phyloP scores from a whole-genome alignment of 2,329 filamentous ascomycete species.

The Pestalotiopsis sp. region DNA sequence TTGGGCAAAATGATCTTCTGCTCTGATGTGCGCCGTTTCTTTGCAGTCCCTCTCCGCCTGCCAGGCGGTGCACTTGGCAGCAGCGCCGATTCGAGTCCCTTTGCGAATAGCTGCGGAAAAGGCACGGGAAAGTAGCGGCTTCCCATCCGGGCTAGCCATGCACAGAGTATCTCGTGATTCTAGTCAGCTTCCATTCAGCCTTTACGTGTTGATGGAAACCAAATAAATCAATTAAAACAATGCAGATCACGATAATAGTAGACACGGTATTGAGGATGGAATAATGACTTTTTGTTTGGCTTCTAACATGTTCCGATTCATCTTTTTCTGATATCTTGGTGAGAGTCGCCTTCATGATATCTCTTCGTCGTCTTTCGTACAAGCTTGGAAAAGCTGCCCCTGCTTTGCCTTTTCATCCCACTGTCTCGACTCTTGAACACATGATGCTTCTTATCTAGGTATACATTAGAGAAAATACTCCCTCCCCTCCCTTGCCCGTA shows the following conservation, averaged over 20 bases:
- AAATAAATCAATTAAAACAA: not conserved
- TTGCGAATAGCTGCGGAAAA: slow-evolving; percentile 1
- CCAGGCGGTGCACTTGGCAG: not conserved
- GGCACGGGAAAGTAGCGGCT: not conserved
- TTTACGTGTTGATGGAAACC: not conserved
- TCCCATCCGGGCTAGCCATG: not conserved
- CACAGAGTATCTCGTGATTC: not conserved
- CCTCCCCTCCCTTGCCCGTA: not conserved
- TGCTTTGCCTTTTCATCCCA: not conserved
- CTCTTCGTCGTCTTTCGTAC: slow-evolving; percentile 4
- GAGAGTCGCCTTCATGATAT: not conserved
- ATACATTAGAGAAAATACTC: slow-evolving; percentile 10
- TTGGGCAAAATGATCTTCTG: not conserved
- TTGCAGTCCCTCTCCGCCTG: not conserved
- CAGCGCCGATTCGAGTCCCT: not conserved
- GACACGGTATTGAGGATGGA: not conserved
- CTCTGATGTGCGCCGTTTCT: not conserved
- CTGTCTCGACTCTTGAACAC: not conserved
- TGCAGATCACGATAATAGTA: not conserved
- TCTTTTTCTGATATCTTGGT: not conserved
- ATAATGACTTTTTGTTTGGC: not conserved
- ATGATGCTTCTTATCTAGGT: not conserved
- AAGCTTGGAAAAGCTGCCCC: not conserved
- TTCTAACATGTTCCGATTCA: not conserved
- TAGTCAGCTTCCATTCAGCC: not conserved